Conservation (phyloP, 2,329 filamentous ascomycete species). For the Ophiostoma montium region DNA sequence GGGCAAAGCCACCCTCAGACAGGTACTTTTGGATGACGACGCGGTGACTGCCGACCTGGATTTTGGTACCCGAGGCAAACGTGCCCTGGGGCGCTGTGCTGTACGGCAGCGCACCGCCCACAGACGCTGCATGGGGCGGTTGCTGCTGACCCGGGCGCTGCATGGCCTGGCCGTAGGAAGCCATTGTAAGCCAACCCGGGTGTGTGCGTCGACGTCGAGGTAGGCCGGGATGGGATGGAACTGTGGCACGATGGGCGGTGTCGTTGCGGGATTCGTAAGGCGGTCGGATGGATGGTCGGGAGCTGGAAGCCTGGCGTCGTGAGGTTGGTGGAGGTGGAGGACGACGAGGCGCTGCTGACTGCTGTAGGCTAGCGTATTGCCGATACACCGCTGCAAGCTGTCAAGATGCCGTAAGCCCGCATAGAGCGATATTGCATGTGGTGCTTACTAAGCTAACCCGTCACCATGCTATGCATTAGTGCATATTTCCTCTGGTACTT, state of each 20-base stretch:
- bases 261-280: background rate
- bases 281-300: background rate
- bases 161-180: slow-evolving; percentile 12
- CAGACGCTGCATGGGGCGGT: background rate
- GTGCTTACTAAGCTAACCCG: too few species aligned
- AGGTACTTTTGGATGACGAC: slow-evolving; percentile 95
- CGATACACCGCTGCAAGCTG: background rate
- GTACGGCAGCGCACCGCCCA: background rate
- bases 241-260: background rate
- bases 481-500: too few species aligned
- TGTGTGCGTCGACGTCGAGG: background rate
- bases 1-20: slow-evolving; percentile 93
- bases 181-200: slow-evolving; percentile 6
- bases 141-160: slow-evolving; percentile 15
- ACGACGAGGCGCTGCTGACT: background rate
- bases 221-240: background rate
- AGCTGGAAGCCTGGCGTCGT: background rate
- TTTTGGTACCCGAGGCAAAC: slow-evolving; percentile 87
- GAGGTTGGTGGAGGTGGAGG: background rate
- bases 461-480: background rate
- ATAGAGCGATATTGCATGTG: background rate
- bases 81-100: slow-evolving; percentile 55
- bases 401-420: slow-evolving; percentile 1
- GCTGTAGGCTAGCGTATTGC: background rate
- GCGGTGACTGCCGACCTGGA: slow-evolving; percentile 84